Conservation (phyloP, 331 rosid genomes). For the Phaseolus coccineus region DNA sequence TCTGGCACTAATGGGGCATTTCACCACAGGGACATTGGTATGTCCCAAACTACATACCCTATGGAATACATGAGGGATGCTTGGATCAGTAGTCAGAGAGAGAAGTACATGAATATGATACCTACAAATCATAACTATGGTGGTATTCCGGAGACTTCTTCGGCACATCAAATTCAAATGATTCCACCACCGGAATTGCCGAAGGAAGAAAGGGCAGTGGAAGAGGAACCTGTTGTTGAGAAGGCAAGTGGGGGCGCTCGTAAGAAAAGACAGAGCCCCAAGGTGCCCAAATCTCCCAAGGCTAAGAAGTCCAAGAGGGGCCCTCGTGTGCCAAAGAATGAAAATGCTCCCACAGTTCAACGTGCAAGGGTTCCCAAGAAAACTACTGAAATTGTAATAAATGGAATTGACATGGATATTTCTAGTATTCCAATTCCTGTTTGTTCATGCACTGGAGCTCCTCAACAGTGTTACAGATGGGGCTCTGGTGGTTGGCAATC, state of each 20-base stretch:
- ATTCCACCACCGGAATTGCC: slow-evolving; percentile 49
- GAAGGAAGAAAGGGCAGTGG: slow-evolving; percentile 51
- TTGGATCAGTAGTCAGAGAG: slow-evolving; percentile 60
- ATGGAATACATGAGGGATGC: slow-evolving; percentile 66
- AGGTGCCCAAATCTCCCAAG: slow-evolving; percentile 58
- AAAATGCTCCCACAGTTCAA: slow-evolving; percentile 51
- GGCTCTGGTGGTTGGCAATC: slow-evolving; percentile 74
- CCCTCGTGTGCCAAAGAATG: slow-evolving; percentile 55
- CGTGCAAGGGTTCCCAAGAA: slow-evolving; percentile 54
- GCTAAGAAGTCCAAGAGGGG: slow-evolving; percentile 60
- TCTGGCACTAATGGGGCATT: slow-evolving; percentile 45
- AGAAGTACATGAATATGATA: slow-evolving; percentile 55
- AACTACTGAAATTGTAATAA: slow-evolving; percentile 58
- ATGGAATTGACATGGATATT: slow-evolving; percentile 59
- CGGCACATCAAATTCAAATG: slow-evolving; percentile 59
- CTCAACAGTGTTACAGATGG: slow-evolving; percentile 68
- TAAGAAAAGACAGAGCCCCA: slow-evolving; percentile 61
- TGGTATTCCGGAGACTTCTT: slow-evolving; percentile 53
- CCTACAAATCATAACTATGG: slow-evolving; percentile 49
- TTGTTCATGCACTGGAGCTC: slow-evolving; percentile 61
- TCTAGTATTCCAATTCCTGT: slow-evolving; percentile 64
- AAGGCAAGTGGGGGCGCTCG: slow-evolving; percentile 32
- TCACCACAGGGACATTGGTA: slow-evolving; percentile 59
- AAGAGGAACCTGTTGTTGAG: slow-evolving; percentile 53
- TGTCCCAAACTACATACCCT: slow-evolving; percentile 51